Evolutionary conservation across 2,329 filamentous ascomycete genomes (phyloP), one percentile per base, ranked within the genome.

Genomic region (Sclerotinia trifoliorum): DNA sequence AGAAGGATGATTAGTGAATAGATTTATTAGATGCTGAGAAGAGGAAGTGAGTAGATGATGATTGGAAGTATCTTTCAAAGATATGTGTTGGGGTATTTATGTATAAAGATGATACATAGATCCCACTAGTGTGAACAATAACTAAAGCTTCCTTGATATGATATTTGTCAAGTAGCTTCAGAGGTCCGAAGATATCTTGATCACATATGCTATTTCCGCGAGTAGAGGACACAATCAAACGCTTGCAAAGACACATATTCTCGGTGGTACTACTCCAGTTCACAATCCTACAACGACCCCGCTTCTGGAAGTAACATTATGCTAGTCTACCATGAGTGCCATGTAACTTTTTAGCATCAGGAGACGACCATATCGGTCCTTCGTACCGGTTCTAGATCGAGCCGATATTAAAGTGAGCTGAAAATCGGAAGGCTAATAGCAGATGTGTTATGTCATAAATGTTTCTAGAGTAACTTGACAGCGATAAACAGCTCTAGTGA

Each of bases 261-360:
- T 62, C 15, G 46, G 8, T 39, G 29, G 46, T 51, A 51, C 29
- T 39, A 51, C 60, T 39, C 21, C 29, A 39, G 21, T 21, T 39
- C 8, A 11, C 46, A 8, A 35, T 39, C 21, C 11, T 49, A 62
- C 29, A 44, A 62, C n/a, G 32, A 26, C 60, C 46, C 46, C 58
- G 8, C 58, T 51, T 39, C 46, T 21, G 13, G 24, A n/a, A 51
- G 46, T 51, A 63, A 63, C 60, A 15, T 39, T 21, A 8, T 26
- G 60, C 8, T 39, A 5, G n/a, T 63, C 26, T 51, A 51, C 32
- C 15, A 10, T 26, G 11, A 24, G 35, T 19, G 0, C 7, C 19
- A 49, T 51, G 44, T 62, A 51, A 26, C 60, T 63, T 26, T 26
- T 21, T 13, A 63, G 29, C 46, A 63, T 63, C 60, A 63, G 60